phyloP scores from a whole-genome alignment of 257 asterid genomes.

The Primulina eburnea region DNA sequence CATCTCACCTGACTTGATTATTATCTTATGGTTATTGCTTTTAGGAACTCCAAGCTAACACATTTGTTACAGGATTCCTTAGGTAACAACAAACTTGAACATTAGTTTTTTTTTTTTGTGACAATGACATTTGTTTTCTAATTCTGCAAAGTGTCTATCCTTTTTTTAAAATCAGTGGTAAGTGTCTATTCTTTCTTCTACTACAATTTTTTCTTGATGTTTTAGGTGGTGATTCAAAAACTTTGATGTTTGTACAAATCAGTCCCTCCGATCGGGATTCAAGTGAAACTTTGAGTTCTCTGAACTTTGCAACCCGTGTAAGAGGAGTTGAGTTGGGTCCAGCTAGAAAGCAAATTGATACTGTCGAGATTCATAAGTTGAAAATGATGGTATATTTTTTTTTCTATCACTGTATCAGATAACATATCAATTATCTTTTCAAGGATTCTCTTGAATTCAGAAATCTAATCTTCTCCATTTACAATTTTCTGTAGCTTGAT shows the following conservation, averaged over 20 bases:
- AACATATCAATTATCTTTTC: not conserved
- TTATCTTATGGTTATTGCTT: constrained; percentile 12
- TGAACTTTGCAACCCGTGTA: constrained; percentile 88
- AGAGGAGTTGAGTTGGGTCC: constrained; percentile 94
- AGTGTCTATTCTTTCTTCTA: constrained; percentile 13
- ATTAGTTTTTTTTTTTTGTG: not conserved
- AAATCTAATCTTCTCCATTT: constrained; percentile 11
- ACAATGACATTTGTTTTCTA: not conserved
- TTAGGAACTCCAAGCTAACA: constrained; percentile 91
- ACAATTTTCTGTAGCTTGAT: constrained; percentile 52
- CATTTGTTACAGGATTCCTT: constrained; percentile 94
- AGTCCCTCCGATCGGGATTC: constrained; percentile 93
- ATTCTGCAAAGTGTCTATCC: not conserved
- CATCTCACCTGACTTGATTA: constrained; percentile 13
- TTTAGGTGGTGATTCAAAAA: constrained; percentile 91
- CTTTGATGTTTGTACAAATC: constrained; percentile 95
- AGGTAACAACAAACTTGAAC: constrained; percentile 36
- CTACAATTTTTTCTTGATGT: constrained; percentile 10
- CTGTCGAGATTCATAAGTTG: constrained; percentile 70
- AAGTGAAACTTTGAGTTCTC: constrained; percentile 85
- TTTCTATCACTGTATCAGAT: constrained; percentile 12
- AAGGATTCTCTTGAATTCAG: not conserved
- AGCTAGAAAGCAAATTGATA: constrained; percentile 70
- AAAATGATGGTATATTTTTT: constrained; percentile 65
- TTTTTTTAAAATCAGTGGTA: not conserved